Percentiles rank a stretch among this genome's conserved stretches.
These are phyloP conservation scores for Cymbomonas tetramitiformis DNA, from an alignment of 139 green algal genomes.

Conservation along the genomic window DNA sequence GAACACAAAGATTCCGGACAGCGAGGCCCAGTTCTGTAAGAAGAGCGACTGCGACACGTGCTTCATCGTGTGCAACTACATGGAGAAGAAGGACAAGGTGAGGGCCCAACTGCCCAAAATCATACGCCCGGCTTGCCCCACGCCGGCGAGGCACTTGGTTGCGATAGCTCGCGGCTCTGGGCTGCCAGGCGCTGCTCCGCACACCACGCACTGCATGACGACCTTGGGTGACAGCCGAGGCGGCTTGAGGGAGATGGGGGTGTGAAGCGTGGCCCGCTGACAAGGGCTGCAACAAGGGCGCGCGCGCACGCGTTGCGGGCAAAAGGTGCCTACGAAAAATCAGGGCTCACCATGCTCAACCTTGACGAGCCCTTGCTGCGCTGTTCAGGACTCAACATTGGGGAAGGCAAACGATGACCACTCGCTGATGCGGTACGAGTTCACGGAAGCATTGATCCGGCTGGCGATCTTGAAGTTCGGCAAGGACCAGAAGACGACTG, in stretches of 20 bases:
- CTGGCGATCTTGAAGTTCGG: slow-evolving; percentile 54
- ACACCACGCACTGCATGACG: no score
- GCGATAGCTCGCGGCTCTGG: no score
- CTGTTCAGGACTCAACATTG: neutral
- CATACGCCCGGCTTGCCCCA: neutral
- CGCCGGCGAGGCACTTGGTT: neutral
- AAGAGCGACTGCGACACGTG: slow-evolving; percentile 61
- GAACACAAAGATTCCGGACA: slow-evolving; percentile 48
- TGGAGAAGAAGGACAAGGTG: slow-evolving; percentile 34
- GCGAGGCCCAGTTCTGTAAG: slow-evolving; percentile 45
- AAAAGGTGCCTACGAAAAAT: no score
- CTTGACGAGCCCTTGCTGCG: no score
- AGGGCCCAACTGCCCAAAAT: neutral
- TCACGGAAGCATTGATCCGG: slow-evolving; percentile 47
- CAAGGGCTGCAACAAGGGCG: no score
- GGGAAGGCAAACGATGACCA: slow-evolving; percentile 38
- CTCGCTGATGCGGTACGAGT: slow-evolving; percentile 53
- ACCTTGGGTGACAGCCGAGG: no score
- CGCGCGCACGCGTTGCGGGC: no score
- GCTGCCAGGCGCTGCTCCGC: no score
- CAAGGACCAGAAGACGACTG: slow-evolving; percentile 41
- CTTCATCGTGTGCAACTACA: slow-evolving; percentile 67
- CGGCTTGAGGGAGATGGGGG: no score
- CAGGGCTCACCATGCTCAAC: no score
- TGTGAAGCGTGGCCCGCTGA: no score